Conservation (phyloP, 108 stramenopile genomes). For the Cyclotella distinguenda region DNA sequence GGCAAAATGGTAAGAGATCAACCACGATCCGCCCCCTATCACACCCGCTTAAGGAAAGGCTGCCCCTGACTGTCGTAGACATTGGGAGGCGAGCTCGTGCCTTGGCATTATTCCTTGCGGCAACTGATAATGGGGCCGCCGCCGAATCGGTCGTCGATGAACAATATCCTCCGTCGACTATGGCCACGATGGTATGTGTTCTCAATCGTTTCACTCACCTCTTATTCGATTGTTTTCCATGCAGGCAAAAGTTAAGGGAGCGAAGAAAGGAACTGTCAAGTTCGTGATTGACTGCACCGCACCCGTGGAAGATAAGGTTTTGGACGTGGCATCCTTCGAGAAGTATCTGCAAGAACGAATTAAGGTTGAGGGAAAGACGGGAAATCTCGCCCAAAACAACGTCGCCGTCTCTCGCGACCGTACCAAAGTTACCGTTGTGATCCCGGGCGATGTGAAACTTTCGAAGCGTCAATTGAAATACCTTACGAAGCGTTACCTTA, state of each 20-base stretch:
- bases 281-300: conserved; percentile 97
- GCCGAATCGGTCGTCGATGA: no score
- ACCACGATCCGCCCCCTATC: conserved; percentile 51
- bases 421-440: conserved; percentile 88
- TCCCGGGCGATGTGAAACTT: conserved; percentile 87
- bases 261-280: conserved; percentile 92
- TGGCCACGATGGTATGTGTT: no score
- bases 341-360: conserved; percentile 97
- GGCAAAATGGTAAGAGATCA: conserved; percentile 58
- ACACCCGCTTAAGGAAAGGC: conserved; percentile 55
- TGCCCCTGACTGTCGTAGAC: conserved; percentile 30
- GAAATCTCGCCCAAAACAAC: conserved; percentile 65
- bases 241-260: conserved; percentile 69
- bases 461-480: conserved; percentile 99
- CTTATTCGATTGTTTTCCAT: neutral
- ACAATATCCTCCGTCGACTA: no score
- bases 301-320: conserved; percentile 97
- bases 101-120: conserved; percentile 52
- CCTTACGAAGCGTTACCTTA: conserved; percentile 98
- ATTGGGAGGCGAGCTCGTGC: conserved; percentile 51
- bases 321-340: conserved; percentile 97
- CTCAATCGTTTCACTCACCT: neutral
- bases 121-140: conserved; percentile 36
- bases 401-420: conserved; percentile 89
- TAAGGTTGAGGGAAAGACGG: conserved; percentile 90